Conservation (phyloP, 139 green algal genomes). For the Zygnema cylindricum region DNA sequence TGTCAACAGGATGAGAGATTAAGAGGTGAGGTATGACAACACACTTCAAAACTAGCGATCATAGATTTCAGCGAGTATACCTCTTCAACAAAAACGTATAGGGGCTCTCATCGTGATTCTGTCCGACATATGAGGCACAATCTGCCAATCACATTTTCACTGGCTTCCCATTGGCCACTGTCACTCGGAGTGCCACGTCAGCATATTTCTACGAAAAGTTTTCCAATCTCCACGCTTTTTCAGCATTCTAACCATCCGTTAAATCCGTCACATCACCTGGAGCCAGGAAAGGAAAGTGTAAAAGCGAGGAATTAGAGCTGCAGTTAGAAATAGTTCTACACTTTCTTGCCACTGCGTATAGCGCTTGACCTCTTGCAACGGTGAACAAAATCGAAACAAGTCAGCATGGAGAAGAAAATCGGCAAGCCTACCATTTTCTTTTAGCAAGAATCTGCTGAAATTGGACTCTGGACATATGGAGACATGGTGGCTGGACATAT, state of each 20-base stretch:
- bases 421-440: not conserved
- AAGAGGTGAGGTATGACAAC: too few relatives aligned
- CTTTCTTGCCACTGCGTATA: not conserved
- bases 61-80: too few relatives aligned
- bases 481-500: not conserved
- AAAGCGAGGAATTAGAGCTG: too few relatives aligned
- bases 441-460: too few relatives aligned
- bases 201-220: slow-evolving; percentile 3
- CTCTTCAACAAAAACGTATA: slow-evolving; percentile 60
- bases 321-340: too few relatives aligned
- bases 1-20: too few relatives aligned
- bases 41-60: too few relatives aligned
- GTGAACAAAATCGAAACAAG: too few relatives aligned
- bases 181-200: slow-evolving; percentile 30
- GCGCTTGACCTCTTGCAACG: too few relatives aligned
- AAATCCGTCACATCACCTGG: slow-evolving; percentile 53
- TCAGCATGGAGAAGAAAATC: too few relatives aligned
- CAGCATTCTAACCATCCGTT: slow-evolving; percentile 11
- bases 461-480: not conserved
- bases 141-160: slow-evolving; percentile 51
- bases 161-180: slow-evolving; percentile 27
- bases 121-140: slow-evolving; percentile 37
- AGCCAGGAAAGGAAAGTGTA: too few relatives aligned
- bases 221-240: slow-evolving; percentile 10
- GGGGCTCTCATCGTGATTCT: slow-evolving; percentile 54